These are phyloP conservation scores for Anaeramoeba flamelloides DNA, from an alignment of 78 protist species.

Conservation along the genomic window DNA sequence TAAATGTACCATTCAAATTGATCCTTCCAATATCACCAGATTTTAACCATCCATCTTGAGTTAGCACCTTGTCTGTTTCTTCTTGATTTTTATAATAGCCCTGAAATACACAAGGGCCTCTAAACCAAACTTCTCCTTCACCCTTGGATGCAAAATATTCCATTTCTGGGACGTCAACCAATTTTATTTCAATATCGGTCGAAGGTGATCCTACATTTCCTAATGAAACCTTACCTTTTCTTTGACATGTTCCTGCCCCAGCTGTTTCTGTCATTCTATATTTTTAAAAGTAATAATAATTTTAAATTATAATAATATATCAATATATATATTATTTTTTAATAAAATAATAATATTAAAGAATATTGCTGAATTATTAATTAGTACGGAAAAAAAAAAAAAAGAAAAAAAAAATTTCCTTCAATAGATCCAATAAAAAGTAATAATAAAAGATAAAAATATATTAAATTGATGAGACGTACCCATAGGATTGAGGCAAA, in stretches of 20 bases:
- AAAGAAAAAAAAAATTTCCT: no score
- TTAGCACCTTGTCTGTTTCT: constrained; percentile 55
- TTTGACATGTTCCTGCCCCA: background rate
- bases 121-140: constrained; percentile 73
- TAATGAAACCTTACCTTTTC: background rate
- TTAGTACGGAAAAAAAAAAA: no score
- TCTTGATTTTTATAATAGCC: constrained; percentile 74
- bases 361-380: no score
- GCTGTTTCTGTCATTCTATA: background rate
- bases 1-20: constrained; percentile 39
- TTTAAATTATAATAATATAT: no score
- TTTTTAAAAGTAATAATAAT: background rate
- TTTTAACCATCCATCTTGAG: constrained; percentile 80
- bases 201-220: background rate
- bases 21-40: constrained; percentile 86
- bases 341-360: no score
- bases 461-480: no score
- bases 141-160: background rate
- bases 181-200: background rate
- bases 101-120: constrained; percentile 56
- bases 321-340: no score
- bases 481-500: background rate
- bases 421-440: no score
- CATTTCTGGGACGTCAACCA: background rate
- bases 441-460: no score